Percentiles rank a stretch among this genome's conserved stretches.
These are phyloP conservation scores for Sedum album DNA, from an alignment of 164 flowering plant genomes.

Conservation along the genomic window DNA sequence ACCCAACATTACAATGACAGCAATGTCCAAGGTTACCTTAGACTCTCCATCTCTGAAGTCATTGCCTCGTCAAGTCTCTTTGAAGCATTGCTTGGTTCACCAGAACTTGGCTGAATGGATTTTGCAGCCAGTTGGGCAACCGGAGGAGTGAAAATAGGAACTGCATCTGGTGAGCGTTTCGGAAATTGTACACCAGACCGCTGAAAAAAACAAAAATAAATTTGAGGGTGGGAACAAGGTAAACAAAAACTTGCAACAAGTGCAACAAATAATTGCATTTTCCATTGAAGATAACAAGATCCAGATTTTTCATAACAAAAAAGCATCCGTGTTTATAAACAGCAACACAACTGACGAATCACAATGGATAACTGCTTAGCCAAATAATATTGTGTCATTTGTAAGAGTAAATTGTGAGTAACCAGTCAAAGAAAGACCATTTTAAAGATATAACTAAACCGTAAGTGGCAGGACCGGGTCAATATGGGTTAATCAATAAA, in stretches of 20 bases:
- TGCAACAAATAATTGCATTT: not conserved
- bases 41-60: conserved; percentile 70
- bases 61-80: conserved; percentile 97
- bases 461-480: no score
- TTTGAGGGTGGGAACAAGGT: not conserved
- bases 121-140: conserved; percentile 33
- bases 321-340: not conserved
- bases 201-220: not conserved
- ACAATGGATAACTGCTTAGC: not conserved
- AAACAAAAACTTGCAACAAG: not conserved
- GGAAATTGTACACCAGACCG: no score
- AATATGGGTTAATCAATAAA: no score
- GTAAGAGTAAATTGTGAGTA: no score
- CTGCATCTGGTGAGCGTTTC: no score
- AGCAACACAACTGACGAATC: not conserved
- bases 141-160: no score
- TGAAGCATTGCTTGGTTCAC: conserved; percentile 75
- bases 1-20: not conserved
- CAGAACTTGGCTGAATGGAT: conserved; percentile 54
- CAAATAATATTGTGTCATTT: not conserved
- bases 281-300: not conserved
- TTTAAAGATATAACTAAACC: no score
- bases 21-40: conserved; percentile 39
- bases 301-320: not conserved
- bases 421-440: no score